Evolutionary conservation across 495 filamentous ascomycete genomes (phyloP), one percentile per base, ranked within the genome.

Genomic region (Trichoderma erinaceum): DNA sequence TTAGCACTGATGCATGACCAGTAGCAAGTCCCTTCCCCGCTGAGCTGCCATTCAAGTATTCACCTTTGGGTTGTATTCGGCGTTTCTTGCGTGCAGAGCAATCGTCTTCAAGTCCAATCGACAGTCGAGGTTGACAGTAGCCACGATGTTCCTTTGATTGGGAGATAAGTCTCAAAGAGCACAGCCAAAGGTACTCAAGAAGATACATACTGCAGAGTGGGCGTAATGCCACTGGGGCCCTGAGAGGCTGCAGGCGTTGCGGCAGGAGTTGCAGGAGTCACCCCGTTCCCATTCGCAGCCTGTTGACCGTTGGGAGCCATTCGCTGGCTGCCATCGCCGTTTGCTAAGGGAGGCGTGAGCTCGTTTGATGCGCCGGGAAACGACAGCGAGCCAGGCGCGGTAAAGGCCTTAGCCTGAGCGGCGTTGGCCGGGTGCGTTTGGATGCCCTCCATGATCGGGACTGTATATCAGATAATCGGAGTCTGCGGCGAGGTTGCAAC

Each of bases 21-120:
- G 70, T 77, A 67, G 73, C 73, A 66, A 76, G 69, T 70, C 71
- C 80, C 79, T 76, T 77, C 76, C 76, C 76, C 71, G 11, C 12
- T 13, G 12, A 29, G 25, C 2, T 67, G 71, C 71, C 72, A 75
- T 73, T 68, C 18, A 71, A 35, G 65, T 67, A 64, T 63, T 82
- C 92, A 95, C 92, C 90, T 95, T 94, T 71, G 89, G 92, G 73
- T 97, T 97, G 87, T 97, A 97, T 82, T 98, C 96, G 70, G 96
- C 95, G 80, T 99, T 99, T 80, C 95, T 90, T 72, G 95, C 95
- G 80, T 99, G 95, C 73, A 99, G 85, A 69, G 95, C 95, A 77
- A 99, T 99, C 76, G 95, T 99, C 90, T 99, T 99, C 70, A 99
- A 85, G 77, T 99, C 95, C 82, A 99, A 83, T 70, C 95, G 92